These are phyloP conservation scores for Plectosphaerella cucumerina DNA, from an alignment of 2,329 filamentous ascomycete species.

Conservation along the genomic window DNA sequence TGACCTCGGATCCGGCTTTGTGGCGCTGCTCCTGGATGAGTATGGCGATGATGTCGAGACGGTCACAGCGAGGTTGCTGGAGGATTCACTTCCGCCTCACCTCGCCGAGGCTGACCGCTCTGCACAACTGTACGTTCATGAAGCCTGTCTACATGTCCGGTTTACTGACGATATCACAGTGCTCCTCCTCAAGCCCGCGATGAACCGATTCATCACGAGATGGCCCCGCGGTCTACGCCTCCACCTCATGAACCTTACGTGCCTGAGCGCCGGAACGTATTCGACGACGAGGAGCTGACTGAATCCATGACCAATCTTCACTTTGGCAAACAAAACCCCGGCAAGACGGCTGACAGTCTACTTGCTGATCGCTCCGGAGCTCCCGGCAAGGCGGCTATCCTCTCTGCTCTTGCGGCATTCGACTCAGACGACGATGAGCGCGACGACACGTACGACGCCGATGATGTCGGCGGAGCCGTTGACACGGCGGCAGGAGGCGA, in stretches of 20 bases:
- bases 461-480: slow-evolving; percentile 85
- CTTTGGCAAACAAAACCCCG: slow-evolving; percentile 67
- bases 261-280: slow-evolving; percentile 65
- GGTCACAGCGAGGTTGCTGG: slow-evolving; percentile 76
- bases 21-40: slow-evolving; percentile 73
- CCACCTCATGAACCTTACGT: slow-evolving; percentile 25
- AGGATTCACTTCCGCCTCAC: slow-evolving; percentile 68
- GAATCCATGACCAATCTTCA: slow-evolving; percentile 65
- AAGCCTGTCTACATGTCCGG: background rate
- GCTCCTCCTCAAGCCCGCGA: slow-evolving; percentile 14
- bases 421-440: slow-evolving; percentile 94
- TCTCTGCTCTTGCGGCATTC: slow-evolving; percentile 83
- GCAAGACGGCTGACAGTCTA: slow-evolving; percentile 66
- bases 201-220: slow-evolving; percentile 22
- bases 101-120: slow-evolving; percentile 60
- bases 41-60: slow-evolving; percentile 75
- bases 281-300: slow-evolving; percentile 78
- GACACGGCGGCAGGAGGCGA: slow-evolving; percentile 62
- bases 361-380: slow-evolving; percentile 61
- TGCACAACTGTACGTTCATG: slow-evolving; percentile 56
- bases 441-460: slow-evolving; percentile 93
- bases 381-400: slow-evolving; percentile 77
- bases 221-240: slow-evolving; percentile 58
- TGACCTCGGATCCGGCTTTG: slow-evolving; percentile 76
- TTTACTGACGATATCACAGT: slow-evolving; percentile 18